phyloP scores from a whole-genome alignment of 1,284 basidiomycete genomes.

The Ceraceosorus guamensis region DNA sequence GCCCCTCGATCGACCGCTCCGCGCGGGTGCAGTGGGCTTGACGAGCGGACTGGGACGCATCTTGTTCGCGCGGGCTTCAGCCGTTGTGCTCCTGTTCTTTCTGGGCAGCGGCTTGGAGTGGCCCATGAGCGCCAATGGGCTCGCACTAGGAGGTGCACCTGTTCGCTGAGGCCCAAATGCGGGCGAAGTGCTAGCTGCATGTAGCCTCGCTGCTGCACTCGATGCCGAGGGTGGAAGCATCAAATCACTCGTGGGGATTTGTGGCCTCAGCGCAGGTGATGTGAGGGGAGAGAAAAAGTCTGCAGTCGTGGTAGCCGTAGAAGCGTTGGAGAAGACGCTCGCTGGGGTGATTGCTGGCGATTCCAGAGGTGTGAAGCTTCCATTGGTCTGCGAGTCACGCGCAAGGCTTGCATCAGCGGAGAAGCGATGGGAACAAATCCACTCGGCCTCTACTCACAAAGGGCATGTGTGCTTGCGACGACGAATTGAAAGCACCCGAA shows the following conservation, averaged over 20 bases:
- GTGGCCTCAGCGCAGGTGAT: conserved; percentile 56
- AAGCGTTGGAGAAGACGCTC: conserved; percentile 46
- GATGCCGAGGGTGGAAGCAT: conserved; percentile 30
- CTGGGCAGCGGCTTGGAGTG: conserved; percentile 18
- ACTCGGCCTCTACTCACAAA: conserved; percentile 13
- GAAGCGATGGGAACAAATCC: not conserved
- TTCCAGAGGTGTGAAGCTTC: conserved; percentile 31
- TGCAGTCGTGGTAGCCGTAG: conserved; percentile 44
- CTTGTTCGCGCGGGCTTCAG: conserved; percentile 34
- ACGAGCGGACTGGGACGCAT: conserved; percentile 42
- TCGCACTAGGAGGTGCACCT: conserved; percentile 32
- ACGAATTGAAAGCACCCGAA: conserved; percentile 26
- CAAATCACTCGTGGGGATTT: conserved; percentile 27
- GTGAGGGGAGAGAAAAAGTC: conserved; percentile 58
- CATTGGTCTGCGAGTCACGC: conserved; percentile 2
- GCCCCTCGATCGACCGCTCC: not conserved
- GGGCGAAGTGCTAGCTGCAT: not conserved
- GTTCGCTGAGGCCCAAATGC: conserved; percentile 5
- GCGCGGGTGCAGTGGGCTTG: conserved; percentile 24
- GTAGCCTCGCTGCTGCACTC: conserved; percentile 2
- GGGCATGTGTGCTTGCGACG: conserved; percentile 9
- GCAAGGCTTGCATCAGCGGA: too few relatives aligned
- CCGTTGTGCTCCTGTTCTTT: conserved; percentile 34
- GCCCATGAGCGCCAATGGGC: conserved; percentile 25
- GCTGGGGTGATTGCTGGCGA: conserved; percentile 42